Percentiles rank a stretch among this genome's conserved stretches.
These are phyloP conservation scores for Boletus rufocinnamomeus DNA, from an alignment of 768 basidiomycete species.

Conservation along the genomic window DNA sequence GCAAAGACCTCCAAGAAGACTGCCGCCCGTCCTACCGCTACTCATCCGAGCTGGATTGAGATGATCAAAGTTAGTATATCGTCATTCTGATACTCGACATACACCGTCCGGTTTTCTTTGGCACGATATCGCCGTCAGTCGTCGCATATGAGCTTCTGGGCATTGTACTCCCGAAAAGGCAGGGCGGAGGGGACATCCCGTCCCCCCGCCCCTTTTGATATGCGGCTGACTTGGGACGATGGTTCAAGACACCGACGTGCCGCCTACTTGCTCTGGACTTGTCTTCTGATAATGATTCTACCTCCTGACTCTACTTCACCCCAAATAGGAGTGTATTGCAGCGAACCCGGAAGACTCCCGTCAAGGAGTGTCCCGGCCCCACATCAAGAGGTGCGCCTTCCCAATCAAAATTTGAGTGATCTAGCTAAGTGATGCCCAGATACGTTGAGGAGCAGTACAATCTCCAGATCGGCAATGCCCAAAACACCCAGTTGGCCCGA, in stretches of 20 bases:
- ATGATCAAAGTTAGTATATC: slow-evolving; percentile 72
- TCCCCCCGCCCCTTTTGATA: slow-evolving; percentile 10
- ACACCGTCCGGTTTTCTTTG: slow-evolving; percentile 18
- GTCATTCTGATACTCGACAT: slow-evolving; percentile 11
- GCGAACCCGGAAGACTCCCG: slow-evolving; percentile 75
- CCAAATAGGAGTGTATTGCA: slow-evolving; percentile 77
- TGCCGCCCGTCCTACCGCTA: slow-evolving; percentile 34
- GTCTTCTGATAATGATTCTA: slow-evolving; percentile 11
- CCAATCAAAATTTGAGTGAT: slow-evolving; percentile 10
- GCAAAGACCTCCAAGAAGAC: slow-evolving; percentile 45
- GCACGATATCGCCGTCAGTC: slow-evolving; percentile 5
- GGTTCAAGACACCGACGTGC: slow-evolving; percentile 2
- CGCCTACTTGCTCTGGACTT: slow-evolving; percentile 9
- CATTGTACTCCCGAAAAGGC: slow-evolving; percentile 36
- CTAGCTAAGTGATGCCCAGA: slow-evolving; percentile 43
- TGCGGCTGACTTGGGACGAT: slow-evolving; percentile 17
- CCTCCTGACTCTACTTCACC: slow-evolving; percentile 23
- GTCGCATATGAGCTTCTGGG: slow-evolving; percentile 9
- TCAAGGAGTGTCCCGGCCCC: slow-evolving; percentile 81
- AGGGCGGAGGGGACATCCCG: slow-evolving; percentile 41
- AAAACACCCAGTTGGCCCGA: slow-evolving; percentile 74
- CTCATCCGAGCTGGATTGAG: slow-evolving; percentile 63
- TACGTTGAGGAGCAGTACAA: slow-evolving; percentile 84
- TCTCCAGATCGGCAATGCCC: slow-evolving; percentile 75
- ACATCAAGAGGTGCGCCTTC: slow-evolving; percentile 84